Evolutionary conservation across 139 green algal genomes (phyloP).

Genomic region (Asterochloris sp.): DNA sequence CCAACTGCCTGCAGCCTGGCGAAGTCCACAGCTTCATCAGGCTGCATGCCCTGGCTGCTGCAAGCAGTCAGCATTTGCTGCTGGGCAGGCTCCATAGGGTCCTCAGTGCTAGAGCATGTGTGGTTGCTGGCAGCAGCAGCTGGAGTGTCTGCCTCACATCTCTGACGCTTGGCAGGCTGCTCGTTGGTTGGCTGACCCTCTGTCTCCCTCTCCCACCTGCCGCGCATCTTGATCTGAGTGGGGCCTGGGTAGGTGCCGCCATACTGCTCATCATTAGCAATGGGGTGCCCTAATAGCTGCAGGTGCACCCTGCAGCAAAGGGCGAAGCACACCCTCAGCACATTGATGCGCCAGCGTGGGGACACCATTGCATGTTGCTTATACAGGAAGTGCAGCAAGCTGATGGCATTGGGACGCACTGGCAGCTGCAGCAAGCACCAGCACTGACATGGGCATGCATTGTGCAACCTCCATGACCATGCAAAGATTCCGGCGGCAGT

Average conservation of each 20-base stretch:
- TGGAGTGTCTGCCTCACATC: not conserved
- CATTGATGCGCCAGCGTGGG: too few relatives aligned
- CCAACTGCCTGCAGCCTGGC: not conserved
- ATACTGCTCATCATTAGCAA: conserved; percentile 74
- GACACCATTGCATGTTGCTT: too few relatives aligned
- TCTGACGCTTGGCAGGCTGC: not conserved
- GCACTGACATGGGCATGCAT: too few relatives aligned
- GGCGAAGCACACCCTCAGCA: not conserved
- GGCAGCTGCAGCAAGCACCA: too few relatives aligned
- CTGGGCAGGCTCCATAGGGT: conserved; percentile 4
- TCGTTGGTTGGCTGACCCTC: not conserved
- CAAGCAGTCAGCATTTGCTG: not conserved
- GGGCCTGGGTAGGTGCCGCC: conserved; percentile 45
- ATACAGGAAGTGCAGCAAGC: too few relatives aligned
- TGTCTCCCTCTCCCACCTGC: not conserved
- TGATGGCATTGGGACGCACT: too few relatives aligned
- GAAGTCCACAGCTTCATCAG: not conserved
- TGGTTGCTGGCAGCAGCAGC: not conserved
- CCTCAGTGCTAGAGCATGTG: conserved; percentile 6
- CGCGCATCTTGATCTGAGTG: not conserved
- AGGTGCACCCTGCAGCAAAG: conserved; percentile 56
- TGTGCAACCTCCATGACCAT: too few relatives aligned
- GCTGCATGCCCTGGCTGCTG: not conserved
- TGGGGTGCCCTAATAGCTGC: conserved; percentile 59
- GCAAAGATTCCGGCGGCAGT: too few relatives aligned